Evolutionary conservation across 1,284 basidiomycete genomes (phyloP).

Genomic region (Naganishia cerealis): DNA sequence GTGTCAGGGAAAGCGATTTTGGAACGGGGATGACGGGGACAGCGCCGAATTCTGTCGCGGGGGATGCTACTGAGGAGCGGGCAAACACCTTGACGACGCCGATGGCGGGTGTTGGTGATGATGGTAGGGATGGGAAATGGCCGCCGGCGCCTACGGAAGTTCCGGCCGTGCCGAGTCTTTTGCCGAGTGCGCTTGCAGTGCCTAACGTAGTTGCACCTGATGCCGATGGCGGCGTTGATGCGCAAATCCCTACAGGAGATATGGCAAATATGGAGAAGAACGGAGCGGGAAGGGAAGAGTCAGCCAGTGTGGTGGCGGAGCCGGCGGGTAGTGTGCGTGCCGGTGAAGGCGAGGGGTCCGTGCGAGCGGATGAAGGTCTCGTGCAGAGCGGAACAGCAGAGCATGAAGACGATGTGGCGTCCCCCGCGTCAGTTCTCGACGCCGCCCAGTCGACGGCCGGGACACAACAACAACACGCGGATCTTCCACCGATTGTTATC

Average conservation of each 20-base stretch:
- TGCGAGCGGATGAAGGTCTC: neutral
- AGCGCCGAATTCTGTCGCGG: neutral
- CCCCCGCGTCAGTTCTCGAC: neutral
- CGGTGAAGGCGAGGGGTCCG: neutral
- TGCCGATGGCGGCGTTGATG: too few relatives aligned
- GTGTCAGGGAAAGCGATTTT: slow-evolving; percentile 9
- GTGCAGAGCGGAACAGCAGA: neutral
- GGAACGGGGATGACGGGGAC: slow-evolving; percentile 3
- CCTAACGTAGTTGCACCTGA: neutral
- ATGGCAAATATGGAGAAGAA: neutral
- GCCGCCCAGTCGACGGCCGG: too few relatives aligned
- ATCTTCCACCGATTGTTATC: slow-evolving; percentile 21
- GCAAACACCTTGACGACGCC: neutral
- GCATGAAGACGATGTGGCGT: neutral
- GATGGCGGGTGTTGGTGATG: neutral
- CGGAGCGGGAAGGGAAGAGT: neutral
- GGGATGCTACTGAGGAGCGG: neutral
- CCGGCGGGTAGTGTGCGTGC: slow-evolving; percentile 17
- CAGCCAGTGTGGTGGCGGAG: slow-evolving; percentile 15
- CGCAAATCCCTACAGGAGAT: neutral
- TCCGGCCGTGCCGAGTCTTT: slow-evolving; percentile 28
- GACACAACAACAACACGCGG: neutral
- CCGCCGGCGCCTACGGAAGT: slow-evolving; percentile 33
- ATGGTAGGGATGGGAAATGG: slow-evolving; percentile 12
- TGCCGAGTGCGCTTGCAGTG: slow-evolving; percentile 22